phyloP scores from a whole-genome alignment of 108 stramenopile genomes.

The Pseudonitzschia multistriata region DNA sequence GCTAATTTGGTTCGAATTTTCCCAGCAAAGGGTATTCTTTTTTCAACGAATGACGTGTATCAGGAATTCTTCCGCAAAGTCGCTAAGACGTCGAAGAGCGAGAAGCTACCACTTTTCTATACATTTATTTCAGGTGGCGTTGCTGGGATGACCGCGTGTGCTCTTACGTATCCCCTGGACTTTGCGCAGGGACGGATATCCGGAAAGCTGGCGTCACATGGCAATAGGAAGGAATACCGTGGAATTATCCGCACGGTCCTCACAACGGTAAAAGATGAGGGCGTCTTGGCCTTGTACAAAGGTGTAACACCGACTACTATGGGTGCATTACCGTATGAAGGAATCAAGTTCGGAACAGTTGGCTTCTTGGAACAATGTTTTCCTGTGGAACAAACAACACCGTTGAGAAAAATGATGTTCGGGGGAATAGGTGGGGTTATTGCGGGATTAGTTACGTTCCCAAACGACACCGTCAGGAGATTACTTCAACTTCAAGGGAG shows the following conservation, averaged over 20 bases:
- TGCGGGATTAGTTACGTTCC: conserved; percentile 81
- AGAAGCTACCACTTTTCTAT: conserved; percentile 38
- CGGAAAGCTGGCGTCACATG: conserved; percentile 64
- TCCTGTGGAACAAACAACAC: conserved; percentile 30
- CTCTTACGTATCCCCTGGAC: conserved; percentile 82
- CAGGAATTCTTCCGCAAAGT: conserved; percentile 35
- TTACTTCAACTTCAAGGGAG: conserved; percentile 85
- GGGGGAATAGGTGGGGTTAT: conserved; percentile 80
- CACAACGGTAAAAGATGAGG: conserved; percentile 77
- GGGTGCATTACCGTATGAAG: conserved; percentile 88
- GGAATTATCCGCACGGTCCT: conserved; percentile 72
- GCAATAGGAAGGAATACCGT: conserved; percentile 57
- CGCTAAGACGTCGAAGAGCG: conserved; percentile 18
- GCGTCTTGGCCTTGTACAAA: conserved; percentile 73
- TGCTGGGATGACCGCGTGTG: conserved; percentile 78
- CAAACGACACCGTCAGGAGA: conserved; percentile 88
- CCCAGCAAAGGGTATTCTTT: conserved; percentile 80
- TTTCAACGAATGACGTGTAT: conserved; percentile 77
- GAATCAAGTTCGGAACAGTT: conserved; percentile 90
- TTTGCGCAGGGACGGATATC: conserved; percentile 82
- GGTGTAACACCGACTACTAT: conserved; percentile 78
- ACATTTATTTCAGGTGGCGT: conserved; percentile 78
- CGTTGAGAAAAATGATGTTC: conserved; percentile 71
- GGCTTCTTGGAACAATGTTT: conserved; percentile 71
- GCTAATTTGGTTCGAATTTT: conserved; percentile 86